Evolutionary conservation across 495 filamentous ascomycete genomes (phyloP), one percentile per base, ranked within the genome.

Genomic region (Lichenothelia convexa): DNA sequence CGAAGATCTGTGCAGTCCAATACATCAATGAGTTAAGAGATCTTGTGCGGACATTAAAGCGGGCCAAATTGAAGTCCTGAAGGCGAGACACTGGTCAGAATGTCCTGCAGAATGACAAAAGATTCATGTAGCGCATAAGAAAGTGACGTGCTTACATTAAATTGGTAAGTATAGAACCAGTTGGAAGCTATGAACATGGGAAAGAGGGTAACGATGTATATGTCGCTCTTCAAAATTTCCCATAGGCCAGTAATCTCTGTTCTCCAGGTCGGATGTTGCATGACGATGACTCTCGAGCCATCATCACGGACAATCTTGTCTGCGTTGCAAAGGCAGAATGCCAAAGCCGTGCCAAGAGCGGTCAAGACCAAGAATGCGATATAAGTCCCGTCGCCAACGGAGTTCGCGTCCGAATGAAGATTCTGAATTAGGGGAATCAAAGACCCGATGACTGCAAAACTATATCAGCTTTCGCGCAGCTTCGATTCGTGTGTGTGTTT

Each of bases 1-100:
- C 62, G 15, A 65, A 45, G 31, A 69, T 69, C 48, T 69, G 65
- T 11, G 65, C 65, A 13, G 61, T 55, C 62, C 63, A 69, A 47
- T 69, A 69, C 5, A 69, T 45, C 40, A 58, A 55, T 26, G 51
- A 57, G 44, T 67, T 69, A 19, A 69, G 48, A 3, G 63, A 26
- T 38, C 63, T 57, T 24, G 52, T 48, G 21, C 53, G 53, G 29
- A 43, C 48, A 36, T 45, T 43, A 37, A 55, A 53, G 12, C 29
- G 36, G 3, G 29, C 34, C 20, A 43, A 37, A 33, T 53, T 55
- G 32, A 53, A 41, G 22, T 34, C 26, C n/a, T n/a, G n/a, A n/a
- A n/a, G n/a, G n/a, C n/a, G n/a, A n/a, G n/a, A n/a, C n/a, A n/a
- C n/a, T n/a, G n/a, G n/a, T n/a, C n/a, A n/a, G n/a, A n/a, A n/a